Conservation (phyloP, 75 land plant species). For the Pinus taeda region DNA sequence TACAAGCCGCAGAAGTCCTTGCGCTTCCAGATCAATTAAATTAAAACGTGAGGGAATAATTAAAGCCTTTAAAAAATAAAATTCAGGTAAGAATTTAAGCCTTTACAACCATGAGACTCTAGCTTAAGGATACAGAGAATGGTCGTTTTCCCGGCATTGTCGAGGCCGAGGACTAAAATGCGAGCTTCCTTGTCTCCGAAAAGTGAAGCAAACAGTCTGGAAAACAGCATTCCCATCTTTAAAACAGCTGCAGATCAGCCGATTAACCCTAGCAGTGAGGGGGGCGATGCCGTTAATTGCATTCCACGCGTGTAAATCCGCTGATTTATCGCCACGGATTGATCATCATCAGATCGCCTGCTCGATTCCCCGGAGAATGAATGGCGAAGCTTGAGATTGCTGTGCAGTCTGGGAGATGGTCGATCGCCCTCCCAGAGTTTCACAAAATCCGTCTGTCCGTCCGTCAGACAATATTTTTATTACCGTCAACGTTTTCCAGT, state of each 20-base stretch:
- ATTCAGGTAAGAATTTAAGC: background rate
- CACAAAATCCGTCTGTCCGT: no score
- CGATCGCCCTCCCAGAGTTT: no score
- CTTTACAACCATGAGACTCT: background rate
- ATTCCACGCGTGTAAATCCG: no score
- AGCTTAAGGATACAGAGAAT: slow-evolving; percentile 71
- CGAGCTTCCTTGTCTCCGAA: slow-evolving; percentile 94
- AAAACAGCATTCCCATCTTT: slow-evolving; percentile 78
- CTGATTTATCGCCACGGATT: no score
- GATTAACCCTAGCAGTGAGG: background rate
- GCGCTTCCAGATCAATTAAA: background rate
- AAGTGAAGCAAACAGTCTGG: slow-evolving; percentile 74
- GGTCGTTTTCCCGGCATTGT: slow-evolving; percentile 98
- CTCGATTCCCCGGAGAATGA: no score
- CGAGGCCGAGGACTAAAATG: slow-evolving; percentile 93
- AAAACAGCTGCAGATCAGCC: background rate
- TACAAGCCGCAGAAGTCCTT: background rate
- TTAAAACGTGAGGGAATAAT: background rate
- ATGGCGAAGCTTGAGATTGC: no score
- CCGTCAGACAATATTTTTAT: no score
- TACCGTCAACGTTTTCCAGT: no score
- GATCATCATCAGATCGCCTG: no score
- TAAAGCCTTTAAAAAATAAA: background rate
- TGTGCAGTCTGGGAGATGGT: no score
- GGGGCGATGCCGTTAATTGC: no score